phyloP scores from a whole-genome alignment of 73 alveolate species.

The Paramecium sexaurelia region DNA sequence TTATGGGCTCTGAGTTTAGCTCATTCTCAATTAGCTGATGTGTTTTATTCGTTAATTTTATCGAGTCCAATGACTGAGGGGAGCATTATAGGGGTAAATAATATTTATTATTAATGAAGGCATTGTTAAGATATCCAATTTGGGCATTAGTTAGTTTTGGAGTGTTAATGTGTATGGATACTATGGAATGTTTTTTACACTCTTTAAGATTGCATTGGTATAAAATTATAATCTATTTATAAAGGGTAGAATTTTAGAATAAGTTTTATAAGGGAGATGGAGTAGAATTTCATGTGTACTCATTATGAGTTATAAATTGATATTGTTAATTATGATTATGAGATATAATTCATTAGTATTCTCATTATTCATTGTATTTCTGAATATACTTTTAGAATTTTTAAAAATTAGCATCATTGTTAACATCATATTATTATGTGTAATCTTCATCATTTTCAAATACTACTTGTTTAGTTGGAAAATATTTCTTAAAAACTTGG shows the following conservation, averaged over 20 bases:
- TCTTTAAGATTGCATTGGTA: slow-evolving; percentile 94
- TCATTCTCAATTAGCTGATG: slow-evolving; percentile 79
- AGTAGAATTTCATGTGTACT: background rate
- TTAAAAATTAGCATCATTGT: slow-evolving; percentile 14
- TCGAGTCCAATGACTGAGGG: slow-evolving; percentile 71
- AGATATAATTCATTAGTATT: slow-evolving; percentile 55
- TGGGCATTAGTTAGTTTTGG: slow-evolving; percentile 79
- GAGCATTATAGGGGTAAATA: slow-evolving; percentile 54
- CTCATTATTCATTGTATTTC: background rate
- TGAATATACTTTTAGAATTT: slow-evolving; percentile 7
- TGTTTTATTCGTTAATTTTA: slow-evolving; percentile 75
- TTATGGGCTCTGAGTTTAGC: slow-evolving; percentile 92
- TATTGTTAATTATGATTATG: background rate
- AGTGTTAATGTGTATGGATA: slow-evolving; percentile 94
- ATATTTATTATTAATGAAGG: slow-evolving; percentile 78
- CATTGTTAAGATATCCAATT: slow-evolving; percentile 78
- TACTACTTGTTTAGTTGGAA: slow-evolving; percentile 33
- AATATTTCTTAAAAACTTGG: slow-evolving; percentile 20
- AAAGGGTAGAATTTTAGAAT: slow-evolving; percentile 92
- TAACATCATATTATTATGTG: background rate
- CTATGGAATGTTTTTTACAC: slow-evolving; percentile 95
- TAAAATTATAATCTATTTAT: background rate
- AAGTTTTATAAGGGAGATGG: slow-evolving; percentile 96
- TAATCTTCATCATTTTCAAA: slow-evolving; percentile 38
- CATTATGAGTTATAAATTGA: background rate